A percentile compares a stretch with the other conserved stretches of the same genome.
Conservation (phyloP, 306 rosid genomes). For the Clitoria ternatea region DNA sequence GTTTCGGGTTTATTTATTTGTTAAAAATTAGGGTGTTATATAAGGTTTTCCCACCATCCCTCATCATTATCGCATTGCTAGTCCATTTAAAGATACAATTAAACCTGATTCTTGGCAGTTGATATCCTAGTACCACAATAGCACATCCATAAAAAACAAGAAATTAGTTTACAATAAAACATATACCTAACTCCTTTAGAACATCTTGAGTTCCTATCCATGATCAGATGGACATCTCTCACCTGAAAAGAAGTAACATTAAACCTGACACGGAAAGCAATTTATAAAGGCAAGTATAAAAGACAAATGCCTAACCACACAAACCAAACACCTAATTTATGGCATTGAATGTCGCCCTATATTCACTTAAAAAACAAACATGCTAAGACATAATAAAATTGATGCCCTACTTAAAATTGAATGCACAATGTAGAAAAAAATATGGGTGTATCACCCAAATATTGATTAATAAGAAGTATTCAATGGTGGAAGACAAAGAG, state of each 20-base stretch:
- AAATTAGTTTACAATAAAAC: constrained; percentile 21
- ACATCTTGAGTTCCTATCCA: constrained; percentile 98
- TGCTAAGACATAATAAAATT: constrained; percentile 45
- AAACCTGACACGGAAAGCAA: not conserved
- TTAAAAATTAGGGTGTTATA: no score
- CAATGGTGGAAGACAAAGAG: no score
- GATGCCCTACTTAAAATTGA: constrained; percentile 46
- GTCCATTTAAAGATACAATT: constrained; percentile 96
- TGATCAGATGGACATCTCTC: constrained; percentile 98
- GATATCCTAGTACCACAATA: constrained; percentile 45
- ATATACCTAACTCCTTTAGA: constrained; percentile 99
- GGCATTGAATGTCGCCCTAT: constrained; percentile 24
- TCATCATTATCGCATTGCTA: constrained; percentile 98
- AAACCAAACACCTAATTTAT: constrained; percentile 24
- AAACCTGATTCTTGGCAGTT: constrained; percentile 63
- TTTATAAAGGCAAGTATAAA: not conserved
- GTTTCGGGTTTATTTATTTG: no score
- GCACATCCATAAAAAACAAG: constrained; percentile 35
- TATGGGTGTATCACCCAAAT: no score
- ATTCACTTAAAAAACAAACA: constrained; percentile 48
- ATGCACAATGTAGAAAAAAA: constrained; percentile 48
- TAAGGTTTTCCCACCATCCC: constrained; percentile 98
- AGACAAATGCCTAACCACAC: constrained; percentile 19
- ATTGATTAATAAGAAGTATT: no score
- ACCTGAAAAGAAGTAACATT: constrained; percentile 51